Evolutionary conservation across 2,329 filamentous ascomycete species (phyloP), one percentile per base, ranked within the genome.

Genomic region (Apiospora phragmitis): DNA sequence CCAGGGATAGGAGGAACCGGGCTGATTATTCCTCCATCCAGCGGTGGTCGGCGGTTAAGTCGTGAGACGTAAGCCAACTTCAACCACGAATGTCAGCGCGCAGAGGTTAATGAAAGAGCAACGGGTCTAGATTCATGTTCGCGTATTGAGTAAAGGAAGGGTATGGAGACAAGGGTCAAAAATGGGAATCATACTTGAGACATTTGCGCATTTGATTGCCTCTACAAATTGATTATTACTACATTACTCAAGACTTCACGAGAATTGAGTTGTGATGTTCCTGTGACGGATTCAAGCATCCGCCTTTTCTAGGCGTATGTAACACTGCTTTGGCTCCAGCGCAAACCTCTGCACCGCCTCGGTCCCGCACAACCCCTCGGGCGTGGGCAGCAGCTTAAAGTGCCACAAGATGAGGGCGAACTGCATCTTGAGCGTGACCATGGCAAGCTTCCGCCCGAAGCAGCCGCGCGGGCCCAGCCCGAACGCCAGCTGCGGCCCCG

Each of bases 311-410:
- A 77, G 55, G 6, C 77, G 72, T 24, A 80, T 71, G 67, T 75
- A 80, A 49, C 78, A 79, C 55, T 76, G 72, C 24, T 72, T 76
- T 65, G 79, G 78, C 70, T 80, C 77, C 69, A 76, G 74, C n/a
- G 78, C 76, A 70, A 80, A 79, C 68, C 68, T 75, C 71, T 79
- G 76, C 11, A 80, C 72, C 9, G 76, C 71, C 2, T 78, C 74
- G 62, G 78, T 79, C 0, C 77, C 73, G 35, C 75, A 73, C 49
- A 75, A 51, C 24, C 59, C 47, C 43, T n/a, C 16, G 6, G 74
- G 72, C n/a, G 69, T 70, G 2, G 59, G 49, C n/a, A 74, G 49
- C 26, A 74, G 51, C 66, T 70, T 62, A 45, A 75, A 74, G 43
- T 75, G 47, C 74, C 73, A 75, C 41, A 74, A 24, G 21, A 73